A percentile compares a stretch with the other conserved stretches of the same genome.
These are phyloP conservation scores for Castanospermum australe DNA, from an alignment of 306 rosid genomes.

Conservation along the genomic window DNA sequence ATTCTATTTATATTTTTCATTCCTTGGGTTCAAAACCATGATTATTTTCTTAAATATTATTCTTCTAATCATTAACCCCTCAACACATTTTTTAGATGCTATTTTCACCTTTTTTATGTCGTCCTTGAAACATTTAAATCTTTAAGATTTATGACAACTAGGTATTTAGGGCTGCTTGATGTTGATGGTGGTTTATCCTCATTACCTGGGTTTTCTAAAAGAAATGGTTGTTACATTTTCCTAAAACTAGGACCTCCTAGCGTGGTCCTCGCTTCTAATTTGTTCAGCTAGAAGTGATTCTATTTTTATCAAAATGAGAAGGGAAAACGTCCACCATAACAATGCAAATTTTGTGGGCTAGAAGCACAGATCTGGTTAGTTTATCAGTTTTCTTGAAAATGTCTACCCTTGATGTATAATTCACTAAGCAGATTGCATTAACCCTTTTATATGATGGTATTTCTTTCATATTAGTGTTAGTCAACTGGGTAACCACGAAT, in stretches of 20 bases:
- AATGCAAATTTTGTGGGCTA: background rate
- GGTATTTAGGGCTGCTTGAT: background rate
- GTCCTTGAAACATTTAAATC: background rate
- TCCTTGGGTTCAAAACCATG: background rate
- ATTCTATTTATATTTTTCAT: background rate
- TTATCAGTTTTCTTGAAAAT: background rate
- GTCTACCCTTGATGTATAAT: background rate
- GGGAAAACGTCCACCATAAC: background rate
- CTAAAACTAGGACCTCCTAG: background rate
- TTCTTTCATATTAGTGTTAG: background rate
- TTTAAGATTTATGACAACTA: background rate
- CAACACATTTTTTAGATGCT: background rate
- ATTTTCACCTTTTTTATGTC: background rate
- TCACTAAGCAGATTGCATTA: background rate
- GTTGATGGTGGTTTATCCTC: background rate
- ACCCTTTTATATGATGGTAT: background rate
- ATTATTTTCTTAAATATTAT: background rate
- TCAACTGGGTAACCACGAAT: background rate
- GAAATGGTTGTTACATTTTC: background rate
- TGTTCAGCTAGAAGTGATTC: background rate
- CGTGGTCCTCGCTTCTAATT: background rate
- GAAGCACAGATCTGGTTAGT: background rate
- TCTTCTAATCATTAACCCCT: background rate
- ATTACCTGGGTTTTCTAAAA: background rate
- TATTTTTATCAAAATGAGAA: background rate